Evolutionary conservation across 2,329 filamentous ascomycete genomes (phyloP).

Genomic region (Fusarium sarcochroum): DNA sequence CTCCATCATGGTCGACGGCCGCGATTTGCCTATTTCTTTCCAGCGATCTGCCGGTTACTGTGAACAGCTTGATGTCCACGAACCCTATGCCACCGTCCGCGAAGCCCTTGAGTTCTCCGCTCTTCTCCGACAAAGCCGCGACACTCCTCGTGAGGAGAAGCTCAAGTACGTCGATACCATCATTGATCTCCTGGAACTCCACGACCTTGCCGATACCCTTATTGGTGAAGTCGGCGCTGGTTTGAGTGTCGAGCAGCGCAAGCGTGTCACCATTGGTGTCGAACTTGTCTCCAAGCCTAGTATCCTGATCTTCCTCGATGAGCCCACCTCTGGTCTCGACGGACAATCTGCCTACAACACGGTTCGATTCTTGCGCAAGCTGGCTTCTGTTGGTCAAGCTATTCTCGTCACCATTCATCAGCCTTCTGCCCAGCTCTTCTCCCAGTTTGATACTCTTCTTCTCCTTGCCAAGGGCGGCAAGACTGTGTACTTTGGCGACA

Average conservation of each 20-base stretch:
- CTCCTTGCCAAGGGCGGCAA: conserved; percentile 75
- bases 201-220: conserved; percentile 63
- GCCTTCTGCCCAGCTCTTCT: conserved; percentile 75
- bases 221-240: conserved; percentile 66
- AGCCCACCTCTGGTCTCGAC: conserved; percentile 76
- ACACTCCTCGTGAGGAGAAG: conserved; percentile 76
- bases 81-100: conserved; percentile 79
- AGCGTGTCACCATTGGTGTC: conserved; percentile 71
- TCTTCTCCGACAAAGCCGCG: conserved; percentile 77
- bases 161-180: conserved; percentile 83
- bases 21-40: conserved; percentile 78
- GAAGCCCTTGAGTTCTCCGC: conserved; percentile 84
- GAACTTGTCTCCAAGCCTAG: conserved; percentile 74
- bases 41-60: conserved; percentile 85
- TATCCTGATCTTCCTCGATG: conserved; percentile 72
- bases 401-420: conserved; percentile 80
- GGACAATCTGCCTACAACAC: conserved; percentile 77
- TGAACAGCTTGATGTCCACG: conserved; percentile 85
- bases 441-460: conserved; percentile 75
- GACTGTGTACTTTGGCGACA: conserved; percentile 77
- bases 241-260: conserved; percentile 67
- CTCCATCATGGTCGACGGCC: conserved; percentile 82
- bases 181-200: conserved; percentile 72
- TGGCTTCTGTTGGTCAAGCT: conserved; percentile 76
- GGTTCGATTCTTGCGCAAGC: conserved; percentile 75